phyloP scores from a whole-genome alignment of 805 yeast genomes.

The Candida cerambycidarum region DNA sequence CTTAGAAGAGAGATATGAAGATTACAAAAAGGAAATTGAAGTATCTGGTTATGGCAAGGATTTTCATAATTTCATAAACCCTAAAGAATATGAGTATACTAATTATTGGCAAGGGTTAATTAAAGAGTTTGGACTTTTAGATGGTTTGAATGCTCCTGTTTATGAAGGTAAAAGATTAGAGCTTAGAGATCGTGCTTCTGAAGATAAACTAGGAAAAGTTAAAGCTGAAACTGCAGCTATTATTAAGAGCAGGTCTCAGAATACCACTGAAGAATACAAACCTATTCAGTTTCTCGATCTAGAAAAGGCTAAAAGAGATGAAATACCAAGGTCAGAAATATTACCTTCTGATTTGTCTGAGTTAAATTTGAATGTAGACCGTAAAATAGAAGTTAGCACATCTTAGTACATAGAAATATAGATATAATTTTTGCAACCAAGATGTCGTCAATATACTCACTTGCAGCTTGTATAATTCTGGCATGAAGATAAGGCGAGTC shows the following conservation, averaged over 20 bases:
- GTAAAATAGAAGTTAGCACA: too few species aligned
- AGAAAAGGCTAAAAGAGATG: too few species aligned
- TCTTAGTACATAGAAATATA: too few species aligned
- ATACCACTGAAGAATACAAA: not conserved
- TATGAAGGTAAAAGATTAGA: constrained; percentile 12
- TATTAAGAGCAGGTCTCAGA: not conserved
- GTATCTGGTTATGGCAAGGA: constrained; percentile 20
- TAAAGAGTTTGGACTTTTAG: not conserved
- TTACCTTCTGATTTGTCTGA: too few species aligned
- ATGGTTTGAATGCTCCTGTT: constrained; percentile 12
- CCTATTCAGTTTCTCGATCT: not conserved
- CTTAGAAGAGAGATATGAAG: constrained; percentile 31
- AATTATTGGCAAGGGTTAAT: constrained; percentile 31
- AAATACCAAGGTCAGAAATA: too few species aligned
- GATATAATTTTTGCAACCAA: too few species aligned
- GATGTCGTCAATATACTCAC: too few species aligned
- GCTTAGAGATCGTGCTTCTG: constrained; percentile 2
- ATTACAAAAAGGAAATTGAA: constrained; percentile 28
- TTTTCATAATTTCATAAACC: constrained; percentile 46
- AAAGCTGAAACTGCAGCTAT: not conserved
- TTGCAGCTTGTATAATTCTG: too few species aligned
- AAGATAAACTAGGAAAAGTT: constrained; percentile 9
- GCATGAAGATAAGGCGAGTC: too few species aligned
- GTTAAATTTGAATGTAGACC: too few species aligned
- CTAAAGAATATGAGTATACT: constrained; percentile 61